These are phyloP conservation scores for Paulownia fortunei DNA, from an alignment of 257 asterid species.

Conservation along the genomic window DNA sequence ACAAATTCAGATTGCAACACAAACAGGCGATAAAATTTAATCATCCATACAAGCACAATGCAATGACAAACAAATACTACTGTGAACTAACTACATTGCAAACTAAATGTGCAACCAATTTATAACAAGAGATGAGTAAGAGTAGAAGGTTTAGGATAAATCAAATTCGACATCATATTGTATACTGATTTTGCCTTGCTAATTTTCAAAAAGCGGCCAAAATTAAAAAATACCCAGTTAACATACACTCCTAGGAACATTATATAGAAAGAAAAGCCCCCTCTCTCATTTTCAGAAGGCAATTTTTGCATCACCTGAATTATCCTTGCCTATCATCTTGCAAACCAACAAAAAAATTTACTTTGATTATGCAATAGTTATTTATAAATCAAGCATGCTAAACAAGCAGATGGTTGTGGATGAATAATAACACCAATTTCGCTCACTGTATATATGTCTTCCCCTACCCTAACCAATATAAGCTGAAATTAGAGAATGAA, in stretches of 20 bases:
- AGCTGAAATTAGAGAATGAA: not conserved
- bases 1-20: not conserved
- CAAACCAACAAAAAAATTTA: not conserved
- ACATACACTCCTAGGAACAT: not conserved
- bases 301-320: not conserved
- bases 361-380: not conserved
- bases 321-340: not conserved
- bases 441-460: not conserved
- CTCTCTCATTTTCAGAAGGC: not conserved
- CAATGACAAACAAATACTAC: not conserved
- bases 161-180: not conserved
- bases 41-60: not conserved
- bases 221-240: not conserved
- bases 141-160: not conserved
- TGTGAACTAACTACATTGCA: not conserved
- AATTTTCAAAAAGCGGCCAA: constrained; percentile 3
- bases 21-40: not conserved
- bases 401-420: not conserved
- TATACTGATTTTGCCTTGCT: not conserved
- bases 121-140: not conserved
- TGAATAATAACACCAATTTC: not conserved
- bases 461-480: not conserved
- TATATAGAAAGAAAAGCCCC: not conserved
- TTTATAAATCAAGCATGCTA: not conserved
- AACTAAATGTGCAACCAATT: not conserved